Conservation (phyloP, 441 rosid species). For the Adansonia madagascariensis region DNA sequence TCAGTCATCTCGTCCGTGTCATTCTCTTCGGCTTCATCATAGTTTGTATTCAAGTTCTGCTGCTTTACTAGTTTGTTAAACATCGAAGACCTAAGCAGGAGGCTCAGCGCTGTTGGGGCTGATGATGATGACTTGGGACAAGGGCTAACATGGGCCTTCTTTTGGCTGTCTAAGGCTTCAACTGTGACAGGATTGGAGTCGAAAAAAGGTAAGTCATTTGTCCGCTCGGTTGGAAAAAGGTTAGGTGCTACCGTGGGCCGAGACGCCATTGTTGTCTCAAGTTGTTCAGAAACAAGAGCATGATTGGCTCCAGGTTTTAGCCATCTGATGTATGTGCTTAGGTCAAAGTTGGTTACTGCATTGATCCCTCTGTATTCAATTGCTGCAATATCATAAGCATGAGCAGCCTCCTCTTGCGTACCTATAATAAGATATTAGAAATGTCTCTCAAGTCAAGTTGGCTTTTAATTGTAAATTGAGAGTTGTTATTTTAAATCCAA, state of each 20-base stretch:
- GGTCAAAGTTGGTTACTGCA: constrained; percentile 62
- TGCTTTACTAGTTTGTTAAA: constrained; percentile 57
- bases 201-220: constrained; percentile 28
- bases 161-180: constrained; percentile 18
- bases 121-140: constrained; percentile 36
- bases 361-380: constrained; percentile 71
- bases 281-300: constrained; percentile 27
- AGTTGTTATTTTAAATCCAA: neutral
- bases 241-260: constrained; percentile 25
- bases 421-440: constrained; percentile 34
- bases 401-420: constrained; percentile 83
- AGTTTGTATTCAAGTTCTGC: constrained; percentile 39
- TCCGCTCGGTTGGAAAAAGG: constrained; percentile 26
- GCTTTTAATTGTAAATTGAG: neutral
- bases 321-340: constrained; percentile 57
- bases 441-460: too few relatives aligned
- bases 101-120: constrained; percentile 59
- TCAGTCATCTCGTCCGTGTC: neutral
- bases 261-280: constrained; percentile 11
- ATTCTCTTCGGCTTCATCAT: constrained; percentile 28
- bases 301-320: constrained; percentile 39
- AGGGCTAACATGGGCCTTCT: constrained; percentile 17
- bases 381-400: constrained; percentile 73
- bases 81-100: constrained; percentile 59
- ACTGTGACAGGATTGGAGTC: constrained; percentile 25